Base-by-base conservation (phyloP, 1,284 basidiomycete genomes). In the Phlebopus sp. region DNA sequence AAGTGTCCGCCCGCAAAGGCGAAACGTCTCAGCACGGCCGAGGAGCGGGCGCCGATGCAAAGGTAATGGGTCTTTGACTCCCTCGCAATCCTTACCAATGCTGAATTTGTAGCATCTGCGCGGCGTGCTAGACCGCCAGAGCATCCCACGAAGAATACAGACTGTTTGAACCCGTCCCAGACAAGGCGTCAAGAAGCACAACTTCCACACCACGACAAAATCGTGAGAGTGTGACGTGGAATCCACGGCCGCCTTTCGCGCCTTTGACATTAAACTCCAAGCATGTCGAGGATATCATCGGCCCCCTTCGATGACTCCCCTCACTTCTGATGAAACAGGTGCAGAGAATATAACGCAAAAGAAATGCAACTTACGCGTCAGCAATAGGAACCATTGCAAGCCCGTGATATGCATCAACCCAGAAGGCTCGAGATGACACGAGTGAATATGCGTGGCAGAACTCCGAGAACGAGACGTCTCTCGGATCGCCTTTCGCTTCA, bases 331-430 rank as follows among this genome's bases (percentile, higher is more conserved):
- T 48, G 44, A 42, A 38, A 45, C 36, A 31, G 48, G 30, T 25
- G 42, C 37, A 35, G 18, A 40, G 19, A 51, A 32, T 37, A 36
- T 18, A 27, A 48, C 10, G 15, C 19, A 6, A 54, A 27, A 47
- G 46, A 47, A 8, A 35, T 29, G 3, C 3, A 10, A 77, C 88
- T 69, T 63, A 91, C 81, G 84, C 78, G 67, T 96, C 93, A 23
- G 92, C 92, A 51, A 95, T 79, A 1, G 93, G 92, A 11, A 94
- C 90, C 79, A 97, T 88, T 1, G 88, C 81, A 17, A 94, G 73
- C 1, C 84, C 83, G 66, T 95, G 91, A 64, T 84, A 94, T 4
- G 83, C 76, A 64, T 97, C 93, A 45, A 95, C 82, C 44, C 90
- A 70, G 69, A 97, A 97, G 0, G 93, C 87, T 34, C 93, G 77